Percentiles rank a stretch among this genome's conserved stretches.
Evolutionary conservation across 441 rosid species (phyloP).

Genomic region (Jatropha multifida): DNA sequence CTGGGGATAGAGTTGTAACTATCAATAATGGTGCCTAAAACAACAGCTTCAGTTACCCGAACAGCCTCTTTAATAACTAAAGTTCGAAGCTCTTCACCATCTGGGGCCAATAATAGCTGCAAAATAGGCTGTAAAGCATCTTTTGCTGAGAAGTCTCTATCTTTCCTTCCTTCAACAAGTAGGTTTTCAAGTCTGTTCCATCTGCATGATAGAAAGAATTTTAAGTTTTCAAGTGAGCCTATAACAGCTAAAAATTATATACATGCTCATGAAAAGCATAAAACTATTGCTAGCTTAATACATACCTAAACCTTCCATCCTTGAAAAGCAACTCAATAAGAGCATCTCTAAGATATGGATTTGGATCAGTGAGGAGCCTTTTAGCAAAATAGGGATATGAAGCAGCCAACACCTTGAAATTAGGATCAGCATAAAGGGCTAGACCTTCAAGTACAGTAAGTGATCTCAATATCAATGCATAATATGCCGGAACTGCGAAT

Average conservation of each 20-base stretch:
- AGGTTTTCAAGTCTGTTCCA: slow-evolving; percentile 98
- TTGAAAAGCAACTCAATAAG: slow-evolving; percentile 93
- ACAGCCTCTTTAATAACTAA: slow-evolving; percentile 91
- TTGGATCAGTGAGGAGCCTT: slow-evolving; percentile 97
- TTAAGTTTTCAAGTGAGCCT: slow-evolving; percentile 2
- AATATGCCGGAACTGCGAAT: slow-evolving; percentile 88
- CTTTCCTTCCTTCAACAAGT: slow-evolving; percentile 88
- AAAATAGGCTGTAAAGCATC: slow-evolving; percentile 91
- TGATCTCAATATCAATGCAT: slow-evolving; percentile 88
- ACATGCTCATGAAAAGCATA: not conserved
- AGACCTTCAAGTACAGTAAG: slow-evolving; percentile 97
- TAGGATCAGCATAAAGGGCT: slow-evolving; percentile 91
- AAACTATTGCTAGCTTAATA: slow-evolving; percentile 17
- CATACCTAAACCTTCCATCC: slow-evolving; percentile 87
- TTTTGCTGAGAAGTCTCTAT: slow-evolving; percentile 85
- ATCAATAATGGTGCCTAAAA: slow-evolving; percentile 57
- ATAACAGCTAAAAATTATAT: slow-evolving; percentile 1
- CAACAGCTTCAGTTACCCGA: slow-evolving; percentile 73
- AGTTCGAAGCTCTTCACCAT: slow-evolving; percentile 76
- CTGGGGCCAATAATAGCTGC: slow-evolving; percentile 66
- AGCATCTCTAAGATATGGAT: slow-evolving; percentile 96
- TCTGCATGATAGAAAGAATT: slow-evolving; percentile 37
- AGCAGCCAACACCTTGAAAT: slow-evolving; percentile 94
- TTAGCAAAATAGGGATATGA: slow-evolving; percentile 99
- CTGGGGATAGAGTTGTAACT: slow-evolving; percentile 68